These are phyloP conservation scores for Aciculosporium take DNA, from an alignment of 2,329 filamentous ascomycete genomes.

Conservation along the genomic window DNA sequence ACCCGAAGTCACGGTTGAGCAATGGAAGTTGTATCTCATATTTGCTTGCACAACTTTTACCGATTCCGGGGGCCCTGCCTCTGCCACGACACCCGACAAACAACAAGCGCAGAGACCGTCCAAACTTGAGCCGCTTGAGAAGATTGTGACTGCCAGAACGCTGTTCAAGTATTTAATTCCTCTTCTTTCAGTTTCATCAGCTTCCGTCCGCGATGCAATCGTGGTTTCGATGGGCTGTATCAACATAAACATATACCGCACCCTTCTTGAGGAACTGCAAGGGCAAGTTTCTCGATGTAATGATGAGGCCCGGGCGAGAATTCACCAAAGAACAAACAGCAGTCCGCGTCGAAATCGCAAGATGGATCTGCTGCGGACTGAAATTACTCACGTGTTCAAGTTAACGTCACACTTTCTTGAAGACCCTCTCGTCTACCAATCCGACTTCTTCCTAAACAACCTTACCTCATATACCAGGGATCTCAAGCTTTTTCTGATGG, in stretches of 20 bases:
- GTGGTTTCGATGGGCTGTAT: constrained; percentile 88
- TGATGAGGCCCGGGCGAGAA: constrained; percentile 71
- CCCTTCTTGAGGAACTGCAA: constrained; percentile 77
- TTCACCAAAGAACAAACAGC: constrained; percentile 77
- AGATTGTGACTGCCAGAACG: constrained; percentile 74
- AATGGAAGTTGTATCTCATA: constrained; percentile 95
- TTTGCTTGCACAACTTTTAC: constrained; percentile 94
- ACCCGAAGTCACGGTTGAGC: constrained; percentile 80
- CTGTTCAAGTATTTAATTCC: constrained; percentile 88
- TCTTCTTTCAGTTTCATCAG: constrained; percentile 64
- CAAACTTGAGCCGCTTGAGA: constrained; percentile 50
- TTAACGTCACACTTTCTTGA: constrained; percentile 82
- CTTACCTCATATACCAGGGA: constrained; percentile 84
- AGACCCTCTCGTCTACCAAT: constrained; percentile 61
- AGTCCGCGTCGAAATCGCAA: constrained; percentile 67
- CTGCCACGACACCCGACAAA: constrained; percentile 31
- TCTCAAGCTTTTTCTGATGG: constrained; percentile 84
- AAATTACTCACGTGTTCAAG: constrained; percentile 93
- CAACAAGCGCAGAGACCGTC: constrained; percentile 77
- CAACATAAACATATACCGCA: constrained; percentile 85
- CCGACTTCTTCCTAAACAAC: constrained; percentile 83
- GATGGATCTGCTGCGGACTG: constrained; percentile 77
- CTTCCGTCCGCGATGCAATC: constrained; percentile 75
- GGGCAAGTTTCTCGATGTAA: constrained; percentile 75
- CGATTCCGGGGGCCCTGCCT: constrained; percentile 51